Conservation (phyloP, 2,329 filamentous ascomycete species). For the Coccinonectria pachysandricola region DNA sequence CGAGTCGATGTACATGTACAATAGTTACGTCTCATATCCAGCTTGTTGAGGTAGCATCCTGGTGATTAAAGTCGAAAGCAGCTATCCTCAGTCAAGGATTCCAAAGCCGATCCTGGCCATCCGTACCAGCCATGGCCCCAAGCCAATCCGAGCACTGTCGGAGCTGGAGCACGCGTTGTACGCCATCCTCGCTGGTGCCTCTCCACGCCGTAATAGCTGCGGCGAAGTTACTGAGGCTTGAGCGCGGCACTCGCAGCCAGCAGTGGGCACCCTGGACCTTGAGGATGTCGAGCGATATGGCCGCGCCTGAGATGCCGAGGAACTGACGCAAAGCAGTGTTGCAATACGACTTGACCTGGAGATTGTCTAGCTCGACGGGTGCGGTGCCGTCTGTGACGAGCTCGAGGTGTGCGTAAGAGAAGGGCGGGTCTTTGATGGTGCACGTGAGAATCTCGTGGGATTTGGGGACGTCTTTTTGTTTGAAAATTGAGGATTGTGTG, state of each 20-base stretch:
- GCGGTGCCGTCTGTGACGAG: constrained; percentile 26
- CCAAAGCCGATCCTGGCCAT: constrained; percentile 36
- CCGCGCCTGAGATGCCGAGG: constrained; percentile 57
- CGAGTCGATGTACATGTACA: constrained; percentile 17
- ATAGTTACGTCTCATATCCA: constrained; percentile 19
- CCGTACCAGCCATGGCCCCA: constrained; percentile 44
- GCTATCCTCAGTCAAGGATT: constrained; percentile 30
- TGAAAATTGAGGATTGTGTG: constrained; percentile 18
- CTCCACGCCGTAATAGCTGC: constrained; percentile 58
- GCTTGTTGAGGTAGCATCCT: constrained; percentile 13
- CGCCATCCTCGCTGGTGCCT: constrained; percentile 32
- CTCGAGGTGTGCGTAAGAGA: constrained; percentile 47
- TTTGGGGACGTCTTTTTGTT: constrained; percentile 24
- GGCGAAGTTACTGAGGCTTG: constrained; percentile 49
- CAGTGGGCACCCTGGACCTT: constrained; percentile 44
- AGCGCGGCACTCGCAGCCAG: constrained; percentile 55
- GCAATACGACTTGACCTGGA: constrained; percentile 54
- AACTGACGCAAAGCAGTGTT: constrained; percentile 55
- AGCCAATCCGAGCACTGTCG: constrained; percentile 54
- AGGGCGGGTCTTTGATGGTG: constrained; percentile 41
- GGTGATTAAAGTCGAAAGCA: no score
- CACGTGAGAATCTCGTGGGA: constrained; percentile 39
- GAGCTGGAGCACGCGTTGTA: constrained; percentile 43
- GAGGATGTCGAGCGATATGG: constrained; percentile 61
- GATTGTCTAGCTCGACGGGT: constrained; percentile 39